Evolutionary conservation across 495 filamentous ascomycete species (phyloP).

Genomic region (Xylaria sp.): DNA sequence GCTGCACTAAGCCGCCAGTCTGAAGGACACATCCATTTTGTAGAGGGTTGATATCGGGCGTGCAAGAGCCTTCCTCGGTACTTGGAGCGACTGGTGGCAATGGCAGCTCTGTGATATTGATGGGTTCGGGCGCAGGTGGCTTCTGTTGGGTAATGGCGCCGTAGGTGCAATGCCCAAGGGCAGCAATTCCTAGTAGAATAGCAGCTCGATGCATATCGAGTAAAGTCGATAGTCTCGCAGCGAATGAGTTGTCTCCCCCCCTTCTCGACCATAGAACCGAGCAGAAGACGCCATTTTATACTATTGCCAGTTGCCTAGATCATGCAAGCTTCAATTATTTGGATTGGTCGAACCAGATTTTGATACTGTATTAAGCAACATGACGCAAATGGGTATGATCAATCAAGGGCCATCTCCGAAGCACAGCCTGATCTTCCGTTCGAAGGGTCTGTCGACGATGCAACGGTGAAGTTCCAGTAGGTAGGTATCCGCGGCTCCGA

Average conservation of each 20-base stretch:
- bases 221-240: not conserved
- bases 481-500: not conserved
- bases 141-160: not conserved
- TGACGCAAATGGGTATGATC: not conserved
- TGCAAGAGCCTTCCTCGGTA: not conserved
- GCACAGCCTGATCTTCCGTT: not conserved
- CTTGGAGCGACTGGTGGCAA: not conserved
- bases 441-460: not conserved
- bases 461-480: not conserved
- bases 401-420: not conserved
- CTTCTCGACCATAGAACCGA: not conserved
- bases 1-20: not conserved
- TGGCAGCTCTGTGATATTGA: not conserved
- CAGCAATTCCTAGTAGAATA: not conserved
- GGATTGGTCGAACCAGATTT: not conserved
- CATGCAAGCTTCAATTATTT: not conserved
- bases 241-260: not conserved
- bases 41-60: not conserved
- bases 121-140: not conserved
- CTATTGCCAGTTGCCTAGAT: not conserved
- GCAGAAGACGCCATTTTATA: not conserved
- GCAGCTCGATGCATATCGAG: not conserved
- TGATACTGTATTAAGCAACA: not conserved
- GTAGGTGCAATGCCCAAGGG: not conserved
- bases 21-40: not conserved